Evolutionary conservation across 805 yeast genomes (phyloP).

Genomic region (Nakazawaea ernobii): DNA sequence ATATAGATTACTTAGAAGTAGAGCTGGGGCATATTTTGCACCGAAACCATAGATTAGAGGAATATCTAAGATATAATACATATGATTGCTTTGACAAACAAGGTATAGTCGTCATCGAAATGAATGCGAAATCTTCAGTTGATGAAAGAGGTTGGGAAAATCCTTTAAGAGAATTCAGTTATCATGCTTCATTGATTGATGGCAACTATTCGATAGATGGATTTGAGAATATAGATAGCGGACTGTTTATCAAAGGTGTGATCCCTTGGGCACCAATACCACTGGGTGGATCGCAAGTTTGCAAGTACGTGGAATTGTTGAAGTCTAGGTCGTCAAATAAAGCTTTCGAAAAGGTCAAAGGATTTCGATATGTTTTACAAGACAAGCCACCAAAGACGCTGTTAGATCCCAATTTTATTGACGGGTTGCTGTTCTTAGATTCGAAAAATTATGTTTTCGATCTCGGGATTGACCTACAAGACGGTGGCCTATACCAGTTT

Average conservation of each 20-base stretch:
- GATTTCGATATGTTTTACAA: conserved; percentile 37
- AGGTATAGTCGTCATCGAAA: conserved; percentile 30
- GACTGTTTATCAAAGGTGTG: conserved; percentile 20
- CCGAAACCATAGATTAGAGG: conserved; percentile 19
- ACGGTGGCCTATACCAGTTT: conserved; percentile 30
- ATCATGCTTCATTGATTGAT: conserved; percentile 13
- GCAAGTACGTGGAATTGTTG: conserved; percentile 13
- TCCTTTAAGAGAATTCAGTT: conserved; percentile 22
- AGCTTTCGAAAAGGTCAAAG: conserved; percentile 23
- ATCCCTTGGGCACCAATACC: conserved; percentile 42
- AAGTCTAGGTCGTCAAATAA: conserved; percentile 3
- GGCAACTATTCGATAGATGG: conserved; percentile 6
- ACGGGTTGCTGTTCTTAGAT: conserved; percentile 27
- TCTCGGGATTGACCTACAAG: conserved; percentile 33
- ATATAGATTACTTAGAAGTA: conserved; percentile 16
- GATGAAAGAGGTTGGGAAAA: conserved; percentile 15
- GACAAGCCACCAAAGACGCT: conserved; percentile 34
- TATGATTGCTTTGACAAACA: conserved; percentile 5
- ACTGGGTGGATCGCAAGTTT: conserved; percentile 22
- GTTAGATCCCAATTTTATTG: conserved; percentile 22
- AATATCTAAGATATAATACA: conserved; percentile 18
- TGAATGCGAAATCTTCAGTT: conserved; percentile 22
- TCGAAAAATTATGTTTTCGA: conserved; percentile 29
- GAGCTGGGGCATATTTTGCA: conserved; percentile 12
- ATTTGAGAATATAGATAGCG: background rate